phyloP scores from a whole-genome alignment of 352 stramenopile genomes.

The Pythium coloratum region DNA sequence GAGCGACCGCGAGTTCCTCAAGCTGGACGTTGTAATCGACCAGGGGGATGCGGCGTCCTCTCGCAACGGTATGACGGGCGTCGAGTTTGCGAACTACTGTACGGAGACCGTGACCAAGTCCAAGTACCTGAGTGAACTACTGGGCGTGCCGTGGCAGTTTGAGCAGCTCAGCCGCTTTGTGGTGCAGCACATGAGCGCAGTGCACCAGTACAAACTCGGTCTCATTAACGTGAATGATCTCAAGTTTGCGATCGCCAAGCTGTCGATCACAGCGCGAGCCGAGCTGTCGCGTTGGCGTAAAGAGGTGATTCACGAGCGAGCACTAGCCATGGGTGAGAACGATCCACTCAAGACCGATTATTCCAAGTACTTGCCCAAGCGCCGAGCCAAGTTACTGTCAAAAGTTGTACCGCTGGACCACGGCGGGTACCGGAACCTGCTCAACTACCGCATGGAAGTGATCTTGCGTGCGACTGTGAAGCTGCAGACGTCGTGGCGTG shows the following conservation, averaged over 20 bases:
- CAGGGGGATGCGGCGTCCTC: not conserved
- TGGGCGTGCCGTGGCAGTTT: constrained; percentile 70
- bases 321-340: constrained; percentile 89
- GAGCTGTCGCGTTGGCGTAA: constrained; percentile 73
- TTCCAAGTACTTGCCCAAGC: constrained; percentile 86
- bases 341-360: constrained; percentile 93
- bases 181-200: constrained; percentile 80
- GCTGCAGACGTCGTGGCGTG: constrained; percentile 84
- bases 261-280: constrained; percentile 47
- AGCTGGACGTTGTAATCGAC: constrained; percentile 37
- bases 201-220: constrained; percentile 87
- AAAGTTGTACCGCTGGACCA: constrained; percentile 89
- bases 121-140: constrained; percentile 67
- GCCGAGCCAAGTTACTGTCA: constrained; percentile 65
- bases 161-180: constrained; percentile 83
- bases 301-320: constrained; percentile 81
- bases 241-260: constrained; percentile 71
- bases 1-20: constrained; percentile 66
- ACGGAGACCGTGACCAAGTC: constrained; percentile 49
- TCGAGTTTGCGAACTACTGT: constrained; percentile 80
- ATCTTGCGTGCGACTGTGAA: constrained; percentile 69
- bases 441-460: constrained; percentile 74
- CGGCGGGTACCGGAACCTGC: constrained; percentile 83
- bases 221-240: constrained; percentile 88
- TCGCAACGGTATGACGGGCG: constrained; percentile 65